Base-by-base conservation (phyloP, 495 filamentous ascomycete species). In the Podospora fimiseda region DNA sequence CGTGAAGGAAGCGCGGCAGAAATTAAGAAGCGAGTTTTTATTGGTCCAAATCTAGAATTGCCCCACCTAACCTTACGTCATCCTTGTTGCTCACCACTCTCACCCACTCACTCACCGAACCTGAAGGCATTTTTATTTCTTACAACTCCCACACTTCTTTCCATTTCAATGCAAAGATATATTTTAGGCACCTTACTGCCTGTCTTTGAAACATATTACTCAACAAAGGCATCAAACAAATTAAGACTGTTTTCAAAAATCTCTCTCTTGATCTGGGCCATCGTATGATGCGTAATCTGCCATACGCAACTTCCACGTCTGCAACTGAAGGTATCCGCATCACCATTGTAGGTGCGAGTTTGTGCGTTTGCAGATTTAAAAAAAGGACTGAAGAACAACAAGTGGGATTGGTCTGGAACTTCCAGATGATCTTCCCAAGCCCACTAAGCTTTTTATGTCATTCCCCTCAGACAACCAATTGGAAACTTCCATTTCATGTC, bases 31-130 rank as follows among this genome's bases (percentile, higher is more conserved):
- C 43, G 45, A 38, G 19, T 5, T 9, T 9, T 18, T 13, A 18
- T 30, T 19, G 5, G 19, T 21, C 6, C 1, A 21, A 18, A n/a
- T 30, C 36, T 15, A 38, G 44, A 48, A 44, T 27, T 21, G 27
- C 19, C 51, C 22, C n/a, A 9, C 6, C 16, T n/a, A 2, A 9
- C 11, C 42, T 43, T 49, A 39, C 52, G 52, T 55, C 52, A 55
- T 55, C 44, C 50, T 45, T 43, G 39, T 30, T 42, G 9, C 27
- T 9, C 13, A 11, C 36, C 22, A 3, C 43, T 27, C 9, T 41
- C n/a, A 2, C 19, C 11, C 11, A 3, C 19, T 18, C n/a, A 41
- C 38, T 41, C 2, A 18, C 38, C n/a, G 38, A 41, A 13, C n/a
- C n/a, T n/a, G n/a, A 33, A 33, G 27, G 27, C 27, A 33, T 11